Evolutionary conservation across 2,329 filamentous ascomycete genomes (phyloP).

Genomic region (Cyphellophora europaea): DNA sequence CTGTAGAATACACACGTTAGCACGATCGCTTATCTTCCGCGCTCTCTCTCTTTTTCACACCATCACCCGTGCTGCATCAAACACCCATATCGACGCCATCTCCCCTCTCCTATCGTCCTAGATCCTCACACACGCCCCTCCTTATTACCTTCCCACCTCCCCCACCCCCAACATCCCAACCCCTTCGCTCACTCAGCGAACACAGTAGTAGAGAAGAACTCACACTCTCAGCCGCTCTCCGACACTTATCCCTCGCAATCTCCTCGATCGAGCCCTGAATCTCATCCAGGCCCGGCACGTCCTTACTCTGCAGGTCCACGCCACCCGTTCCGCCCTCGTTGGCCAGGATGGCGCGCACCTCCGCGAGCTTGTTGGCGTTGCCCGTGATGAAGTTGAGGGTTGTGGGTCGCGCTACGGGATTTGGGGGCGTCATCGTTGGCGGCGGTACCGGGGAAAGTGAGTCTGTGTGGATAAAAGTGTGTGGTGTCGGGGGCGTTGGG

Average conservation of each 20-base stretch:
- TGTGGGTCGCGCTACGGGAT: conserved; percentile 9
- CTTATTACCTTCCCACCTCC: neutral
- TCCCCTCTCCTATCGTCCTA: neutral
- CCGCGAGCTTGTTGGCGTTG: conserved; percentile 86
- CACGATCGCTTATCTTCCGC: neutral
- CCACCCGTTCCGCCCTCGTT: conserved; percentile 60
- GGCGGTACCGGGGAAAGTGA: neutral
- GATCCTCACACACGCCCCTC: neutral
- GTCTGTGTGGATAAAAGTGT: neutral
- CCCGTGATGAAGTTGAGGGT: conserved; percentile 88
- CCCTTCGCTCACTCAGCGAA: too few species aligned
- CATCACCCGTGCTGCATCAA: too few species aligned
- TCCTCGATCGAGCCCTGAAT: conserved; percentile 90
- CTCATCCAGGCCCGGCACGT: conserved; percentile 57
- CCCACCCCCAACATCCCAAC: too few species aligned
- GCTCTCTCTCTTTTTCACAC: too few species aligned
- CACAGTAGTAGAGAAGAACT: conserved; percentile 18
- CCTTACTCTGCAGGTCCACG: conserved; percentile 64
- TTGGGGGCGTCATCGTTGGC: conserved; percentile 1
- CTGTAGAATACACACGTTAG: conserved; percentile 33
- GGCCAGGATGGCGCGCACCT: conserved; percentile 80
- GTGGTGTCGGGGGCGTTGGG: too few species aligned
- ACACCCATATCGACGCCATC: too few species aligned
- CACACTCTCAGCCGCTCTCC: conserved; percentile 69
- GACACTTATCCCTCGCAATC: conserved; percentile 80